A percentile compares a stretch with the other conserved stretches of the same genome.
Evolutionary conservation across 73 alveolate genomes (phyloP).

Genomic region (Uronychia setigera): DNA sequence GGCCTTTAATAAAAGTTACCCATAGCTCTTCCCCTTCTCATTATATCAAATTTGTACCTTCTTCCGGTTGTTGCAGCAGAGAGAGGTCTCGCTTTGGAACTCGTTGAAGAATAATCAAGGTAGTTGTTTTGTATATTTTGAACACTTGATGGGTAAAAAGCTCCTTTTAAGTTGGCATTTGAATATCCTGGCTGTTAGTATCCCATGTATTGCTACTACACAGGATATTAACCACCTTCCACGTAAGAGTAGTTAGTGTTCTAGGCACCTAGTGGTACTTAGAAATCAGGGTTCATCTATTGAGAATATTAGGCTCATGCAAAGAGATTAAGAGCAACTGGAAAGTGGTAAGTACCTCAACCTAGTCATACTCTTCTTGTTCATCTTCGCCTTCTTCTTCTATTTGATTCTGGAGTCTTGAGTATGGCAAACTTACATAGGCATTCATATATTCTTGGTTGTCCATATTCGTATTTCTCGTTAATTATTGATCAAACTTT

Average conservation of each 20-base stretch:
- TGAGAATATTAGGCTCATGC: too few relatives aligned
- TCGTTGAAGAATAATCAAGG: neutral
- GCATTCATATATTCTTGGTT: neutral
- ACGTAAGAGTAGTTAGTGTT: neutral
- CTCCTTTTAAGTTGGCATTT: too few relatives aligned
- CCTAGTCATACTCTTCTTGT: neutral
- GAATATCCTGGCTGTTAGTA: neutral
- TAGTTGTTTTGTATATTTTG: neutral
- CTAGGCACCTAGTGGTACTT: neutral
- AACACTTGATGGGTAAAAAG: too few relatives aligned
- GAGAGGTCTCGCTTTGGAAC: neutral
- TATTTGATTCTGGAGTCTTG: neutral
- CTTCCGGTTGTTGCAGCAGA: neutral
- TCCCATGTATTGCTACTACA: neutral
- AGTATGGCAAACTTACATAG: neutral
- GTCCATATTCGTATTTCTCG: neutral
- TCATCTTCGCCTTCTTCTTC: neutral
- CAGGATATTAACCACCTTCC: neutral
- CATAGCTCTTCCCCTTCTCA: too few relatives aligned
- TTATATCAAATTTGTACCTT: neutral
- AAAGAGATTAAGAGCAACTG: too few relatives aligned
- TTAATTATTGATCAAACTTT: neutral
- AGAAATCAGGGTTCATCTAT: neutral
- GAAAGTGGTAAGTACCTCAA: neutral
- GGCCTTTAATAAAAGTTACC: too few relatives aligned